Base-by-base conservation (phyloP, 495 filamentous ascomycete species). In the Aspergillus wentii region DNA sequence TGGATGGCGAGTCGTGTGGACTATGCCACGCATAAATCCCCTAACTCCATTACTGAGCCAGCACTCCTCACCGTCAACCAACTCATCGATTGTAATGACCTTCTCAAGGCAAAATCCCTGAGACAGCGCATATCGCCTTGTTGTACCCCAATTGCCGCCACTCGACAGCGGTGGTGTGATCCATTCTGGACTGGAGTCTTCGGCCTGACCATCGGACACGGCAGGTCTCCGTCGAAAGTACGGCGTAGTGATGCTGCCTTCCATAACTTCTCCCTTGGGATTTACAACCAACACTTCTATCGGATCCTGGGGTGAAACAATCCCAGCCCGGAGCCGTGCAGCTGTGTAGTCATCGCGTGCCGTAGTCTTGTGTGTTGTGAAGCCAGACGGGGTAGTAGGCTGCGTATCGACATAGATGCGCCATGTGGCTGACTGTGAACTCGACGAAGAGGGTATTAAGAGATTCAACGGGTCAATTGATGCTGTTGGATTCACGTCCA, bases 31-130 rank as follows among this genome's bases (percentile, higher is more conserved):
- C 11, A 80, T 71, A 50, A 91, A 94, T 0, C 88, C 88, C 43
- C 83, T 71, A n/a, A 85, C 84, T 0, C 83, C 86, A 57, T 88
- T 94, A 49, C 86, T 92, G 41, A 95, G 62, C 81, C 85, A 88
- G 44, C 86, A 83, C 37, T 77, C 71, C 56, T 95, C 88, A 3
- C 82, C 85, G 48, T 86, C 69, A 8, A 75, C 52, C 13, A 95
- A 55, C 8, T 75, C 76, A 13, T 71, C 53, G 2, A 51, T 67
- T 8, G 35, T 50, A 13, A 92, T 67, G 2, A 66, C 49, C 29
- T 75, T 68, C 51, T 94, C 85, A n/a, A 67, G 58, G 54, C 85
- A 75, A 64, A 74, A 64, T 23, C 68, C 75, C 38, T 66, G 76
- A 39, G 79, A 70, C 34, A 96, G 48, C 9, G 85, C 79, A 78